Evolutionary conservation across 179 eudicot genomes (phyloP).

Genomic region (Silene vulgaris): DNA sequence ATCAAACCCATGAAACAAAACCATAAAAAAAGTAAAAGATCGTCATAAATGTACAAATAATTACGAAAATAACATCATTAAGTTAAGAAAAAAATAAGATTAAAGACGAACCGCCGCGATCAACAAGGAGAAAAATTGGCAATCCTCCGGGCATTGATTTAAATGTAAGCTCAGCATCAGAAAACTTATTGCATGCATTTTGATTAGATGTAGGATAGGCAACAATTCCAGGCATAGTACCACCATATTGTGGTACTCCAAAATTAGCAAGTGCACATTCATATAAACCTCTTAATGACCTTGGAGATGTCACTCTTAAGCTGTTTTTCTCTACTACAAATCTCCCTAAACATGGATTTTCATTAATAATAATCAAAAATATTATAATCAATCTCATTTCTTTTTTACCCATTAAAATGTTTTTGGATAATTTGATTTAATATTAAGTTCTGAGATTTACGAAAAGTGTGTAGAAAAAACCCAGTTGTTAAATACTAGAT

Average conservation of each 20-base stretch:
- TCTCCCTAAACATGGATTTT: constrained; percentile 42
- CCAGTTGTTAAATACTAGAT: constrained; percentile 15
- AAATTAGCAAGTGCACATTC: constrained; percentile 96
- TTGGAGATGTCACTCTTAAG: constrained; percentile 70
- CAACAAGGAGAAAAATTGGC: constrained; percentile 75
- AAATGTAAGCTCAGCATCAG: constrained; percentile 42
- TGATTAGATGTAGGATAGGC: constrained; percentile 64
- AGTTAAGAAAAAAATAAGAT: too few species aligned
- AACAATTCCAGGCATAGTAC: constrained; percentile 75
- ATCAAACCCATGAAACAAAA: too few species aligned
- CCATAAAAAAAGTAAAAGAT: too few species aligned
- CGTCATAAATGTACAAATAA: too few species aligned
- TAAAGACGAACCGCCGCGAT: constrained; percentile 61
- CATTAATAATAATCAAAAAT: constrained; percentile 23
- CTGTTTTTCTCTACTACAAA: constrained; percentile 96
- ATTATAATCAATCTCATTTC: constrained; percentile 25
- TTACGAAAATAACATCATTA: background rate
- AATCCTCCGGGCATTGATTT: constrained; percentile 76
- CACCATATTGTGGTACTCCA: constrained; percentile 95
- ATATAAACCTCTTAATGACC: constrained; percentile 44
- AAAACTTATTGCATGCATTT: constrained; percentile 58
- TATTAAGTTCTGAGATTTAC: background rate
- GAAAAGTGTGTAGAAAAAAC: constrained; percentile 9
- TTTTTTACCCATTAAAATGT: constrained; percentile 18
- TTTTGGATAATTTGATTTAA: too few species aligned